Evolutionary conservation across 75 land plant genomes (phyloP).

Genomic region (Picea glauca): DNA sequence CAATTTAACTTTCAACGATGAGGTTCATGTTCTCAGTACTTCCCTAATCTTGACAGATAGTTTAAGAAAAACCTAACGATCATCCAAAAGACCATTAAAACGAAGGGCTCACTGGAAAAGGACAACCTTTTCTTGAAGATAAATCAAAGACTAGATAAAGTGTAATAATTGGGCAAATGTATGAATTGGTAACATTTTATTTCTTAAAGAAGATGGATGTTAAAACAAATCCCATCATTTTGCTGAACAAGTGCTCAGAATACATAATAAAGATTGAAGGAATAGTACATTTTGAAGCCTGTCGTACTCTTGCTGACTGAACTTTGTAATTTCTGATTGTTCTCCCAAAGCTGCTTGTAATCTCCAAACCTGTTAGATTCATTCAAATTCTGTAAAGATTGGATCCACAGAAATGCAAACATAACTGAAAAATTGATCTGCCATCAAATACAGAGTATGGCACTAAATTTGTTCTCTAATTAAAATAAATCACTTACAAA

Average conservation of each 20-base stretch:
- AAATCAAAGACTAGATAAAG: background rate
- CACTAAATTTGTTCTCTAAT: background rate
- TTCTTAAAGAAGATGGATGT: background rate
- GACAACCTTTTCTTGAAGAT: background rate
- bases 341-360: conserved; percentile 90
- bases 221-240: background rate
- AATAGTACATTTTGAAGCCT: conserved; percentile 80
- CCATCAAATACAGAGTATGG: background rate
- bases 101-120: too few relatives aligned
- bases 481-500: background rate
- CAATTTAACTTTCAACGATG: background rate
- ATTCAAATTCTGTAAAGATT: conserved; percentile 1
- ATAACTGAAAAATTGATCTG: background rate
- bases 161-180: background rate
- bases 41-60: background rate
- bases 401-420: background rate
- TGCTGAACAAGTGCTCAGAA: background rate
- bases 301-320: conserved; percentile 85
- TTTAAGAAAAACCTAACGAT: too few relatives aligned
- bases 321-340: conserved; percentile 82
- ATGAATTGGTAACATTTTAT: background rate
- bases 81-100: too few relatives aligned
- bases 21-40: background rate
- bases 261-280: background rate
- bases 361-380: conserved; percentile 66